Base-by-base conservation (phyloP, 805 yeast genomes). In the Spathaspora hagerdaliae region DNA sequence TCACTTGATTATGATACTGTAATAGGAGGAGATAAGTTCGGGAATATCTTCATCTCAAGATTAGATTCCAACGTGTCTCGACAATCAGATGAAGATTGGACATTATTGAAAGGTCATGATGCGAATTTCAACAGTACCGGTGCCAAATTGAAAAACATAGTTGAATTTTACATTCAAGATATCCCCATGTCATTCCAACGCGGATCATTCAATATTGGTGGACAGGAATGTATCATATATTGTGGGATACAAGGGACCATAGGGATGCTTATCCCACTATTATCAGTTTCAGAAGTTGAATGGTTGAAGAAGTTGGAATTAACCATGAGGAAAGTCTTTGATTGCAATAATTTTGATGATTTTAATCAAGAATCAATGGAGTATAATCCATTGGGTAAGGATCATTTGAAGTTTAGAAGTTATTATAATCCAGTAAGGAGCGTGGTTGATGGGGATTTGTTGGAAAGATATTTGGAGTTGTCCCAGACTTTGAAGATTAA, bases 11-110 rank as follows among this genome's bases (percentile, higher is more conserved):
- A 80, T 50, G 81, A 81, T 45, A 89, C 97, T 0, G 78, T 86
- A 1, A 68, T 85, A 36, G 88, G 87, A 1, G 96, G 96, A 11
- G 98, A 94, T 60, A 83, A 82, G 57, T 89, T 86, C 64, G 97
- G 98, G 0, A 87, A 85, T 54, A 39, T 90, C 0, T 82, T 84
- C 63, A 76, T 87, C 1, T 64, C 88, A 36, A 68, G 97, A 47
- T 63, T 85, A 36, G 78, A 85, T 0, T 64, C 65, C n/a, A 65
- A 71, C 5, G 68, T 73, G 0, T 75, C 83, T 0, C 63, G 67
- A 37, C 59, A 73, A 36, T 63, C 80, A 24, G 83, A 77, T 47
- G 77, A 73, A 41, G 87, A 82, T 44, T 64, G 66, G 63, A 54
- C 56, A 12, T 52, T 67, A 15, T 40, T 60, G n/a, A 58, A 61